Percentiles rank a stretch among this genome's conserved stretches.
Conservation (phyloP, 2,329 filamentous ascomycete species). For the Sarocladium oryzae region DNA sequence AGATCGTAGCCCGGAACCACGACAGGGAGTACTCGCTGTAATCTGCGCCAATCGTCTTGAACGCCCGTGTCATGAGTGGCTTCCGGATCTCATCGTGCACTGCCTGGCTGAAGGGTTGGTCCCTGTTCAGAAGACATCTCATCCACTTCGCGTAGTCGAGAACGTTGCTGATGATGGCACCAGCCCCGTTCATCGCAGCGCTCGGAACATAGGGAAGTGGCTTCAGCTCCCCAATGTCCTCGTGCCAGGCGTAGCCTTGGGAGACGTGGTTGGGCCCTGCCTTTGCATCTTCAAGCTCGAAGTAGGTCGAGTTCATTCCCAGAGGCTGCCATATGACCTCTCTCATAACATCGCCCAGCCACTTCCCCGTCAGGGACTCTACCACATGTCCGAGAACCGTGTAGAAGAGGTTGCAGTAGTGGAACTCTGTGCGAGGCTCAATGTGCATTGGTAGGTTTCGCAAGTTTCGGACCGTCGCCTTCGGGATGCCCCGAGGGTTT, state of each 20-base stretch:
- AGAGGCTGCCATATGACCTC: conserved; percentile 38
- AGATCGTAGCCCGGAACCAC: conserved; percentile 15
- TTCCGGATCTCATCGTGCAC: conserved; percentile 23
- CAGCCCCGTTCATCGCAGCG: conserved; percentile 31
- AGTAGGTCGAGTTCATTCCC: conserved; percentile 37
- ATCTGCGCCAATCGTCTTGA: conserved; percentile 32
- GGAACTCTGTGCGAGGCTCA: conserved; percentile 37
- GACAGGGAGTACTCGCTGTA: conserved; percentile 4
- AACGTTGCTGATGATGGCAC: conserved; percentile 37
- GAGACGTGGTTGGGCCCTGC: conserved; percentile 27
- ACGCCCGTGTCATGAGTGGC: conserved; percentile 22
- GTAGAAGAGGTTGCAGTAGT: conserved; percentile 48
- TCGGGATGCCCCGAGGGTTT: conserved; percentile 22
- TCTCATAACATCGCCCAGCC: conserved; percentile 33
- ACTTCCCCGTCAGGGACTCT: conserved; percentile 32
- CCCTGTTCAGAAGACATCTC: conserved; percentile 33
- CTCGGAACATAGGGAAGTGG: conserved; percentile 20
- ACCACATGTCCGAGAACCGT: conserved; percentile 36
- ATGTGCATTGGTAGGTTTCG: conserved; percentile 36
- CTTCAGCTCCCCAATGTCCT: conserved; percentile 16
- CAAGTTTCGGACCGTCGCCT: conserved; percentile 34
- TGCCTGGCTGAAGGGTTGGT: conserved; percentile 16
- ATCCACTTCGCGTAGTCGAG: conserved; percentile 48
- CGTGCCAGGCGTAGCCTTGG: conserved; percentile 34
- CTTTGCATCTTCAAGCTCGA: conserved; percentile 21